Evolutionary conservation across 495 filamentous ascomycete species (phyloP).

Genomic region (Lasiosphaeria hispida): DNA sequence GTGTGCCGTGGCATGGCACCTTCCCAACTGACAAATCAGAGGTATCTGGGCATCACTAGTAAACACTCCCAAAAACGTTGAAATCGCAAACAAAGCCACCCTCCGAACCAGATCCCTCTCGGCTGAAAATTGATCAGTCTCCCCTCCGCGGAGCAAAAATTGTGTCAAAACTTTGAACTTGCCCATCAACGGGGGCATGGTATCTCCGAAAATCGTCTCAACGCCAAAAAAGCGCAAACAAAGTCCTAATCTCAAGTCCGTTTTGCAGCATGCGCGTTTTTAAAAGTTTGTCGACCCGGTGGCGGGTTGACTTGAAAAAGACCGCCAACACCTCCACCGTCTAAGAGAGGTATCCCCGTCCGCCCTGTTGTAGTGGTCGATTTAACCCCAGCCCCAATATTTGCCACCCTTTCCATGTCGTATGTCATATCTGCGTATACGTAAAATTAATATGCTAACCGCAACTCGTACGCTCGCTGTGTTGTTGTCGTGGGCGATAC

Average conservation of each 20-base stretch:
- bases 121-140: background rate
- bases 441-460: constrained; percentile 44
- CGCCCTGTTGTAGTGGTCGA: too few species aligned
- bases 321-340: background rate
- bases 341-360: background rate
- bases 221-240: background rate
- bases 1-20: too few species aligned
- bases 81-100: too few species aligned
- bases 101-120: background rate
- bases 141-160: background rate
- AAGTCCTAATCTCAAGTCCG: background rate
- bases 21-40: too few species aligned
- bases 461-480: constrained; percentile 43
- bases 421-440: background rate
- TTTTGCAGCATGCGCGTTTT: background rate
- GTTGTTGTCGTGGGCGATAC: constrained; percentile 36
- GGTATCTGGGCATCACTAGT: too few species aligned
- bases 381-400: too few species aligned
- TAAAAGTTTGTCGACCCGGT: background rate
- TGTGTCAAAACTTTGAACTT: background rate
- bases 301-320: background rate
- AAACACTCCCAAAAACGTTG: too few species aligned
- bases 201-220: constrained; percentile 11
- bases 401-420: too few species aligned
- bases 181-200: constrained; percentile 8